phyloP scores from a whole-genome alignment of 1,139 yeast species.

The Sugiyamaella xylanicola region DNA sequence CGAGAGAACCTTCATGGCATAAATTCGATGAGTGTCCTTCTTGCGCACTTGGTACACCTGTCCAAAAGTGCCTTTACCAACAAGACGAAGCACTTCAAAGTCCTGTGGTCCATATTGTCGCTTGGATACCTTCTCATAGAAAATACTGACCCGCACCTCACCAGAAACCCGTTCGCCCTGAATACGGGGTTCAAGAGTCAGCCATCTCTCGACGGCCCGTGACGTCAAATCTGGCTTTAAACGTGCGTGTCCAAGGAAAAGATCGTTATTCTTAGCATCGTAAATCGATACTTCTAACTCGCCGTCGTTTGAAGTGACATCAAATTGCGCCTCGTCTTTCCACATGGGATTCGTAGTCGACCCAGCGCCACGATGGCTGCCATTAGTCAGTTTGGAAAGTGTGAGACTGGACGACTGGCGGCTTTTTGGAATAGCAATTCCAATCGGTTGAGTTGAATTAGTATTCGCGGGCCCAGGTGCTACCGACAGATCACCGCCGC shows the following conservation, averaged over 20 bases:
- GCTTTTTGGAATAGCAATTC: conserved; percentile 45
- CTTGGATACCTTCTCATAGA: conserved; percentile 68
- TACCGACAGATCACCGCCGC: neutral
- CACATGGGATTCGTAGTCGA: conserved; percentile 71
- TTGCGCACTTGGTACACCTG: conserved; percentile 95
- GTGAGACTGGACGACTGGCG: conserved; percentile 70
- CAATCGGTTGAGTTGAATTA: conserved; percentile 32
- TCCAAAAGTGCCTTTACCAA: conserved; percentile 97
- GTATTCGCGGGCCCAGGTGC: neutral
- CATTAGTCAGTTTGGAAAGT: conserved; percentile 46
- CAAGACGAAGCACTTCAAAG: conserved; percentile 82
- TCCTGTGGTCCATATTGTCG: conserved; percentile 90
- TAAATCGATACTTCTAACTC: conserved; percentile 84
- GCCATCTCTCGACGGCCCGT: conserved; percentile 61
- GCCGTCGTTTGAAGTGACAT: conserved; percentile 73
- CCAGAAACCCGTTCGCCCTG: conserved; percentile 79
- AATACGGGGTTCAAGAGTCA: conserved; percentile 68
- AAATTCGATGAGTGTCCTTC: conserved; percentile 82
- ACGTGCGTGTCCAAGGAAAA: conserved; percentile 82
- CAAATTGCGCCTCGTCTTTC: conserved; percentile 91
- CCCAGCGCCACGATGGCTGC: conserved; percentile 22
- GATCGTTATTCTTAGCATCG: conserved; percentile 79
- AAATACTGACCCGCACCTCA: conserved; percentile 71
- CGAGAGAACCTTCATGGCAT: conserved; percentile 95
- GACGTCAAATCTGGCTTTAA: conserved; percentile 64